Evolutionary conservation across 2,329 filamentous ascomycete genomes (phyloP).

Genomic region (Aspergillus sp.): DNA sequence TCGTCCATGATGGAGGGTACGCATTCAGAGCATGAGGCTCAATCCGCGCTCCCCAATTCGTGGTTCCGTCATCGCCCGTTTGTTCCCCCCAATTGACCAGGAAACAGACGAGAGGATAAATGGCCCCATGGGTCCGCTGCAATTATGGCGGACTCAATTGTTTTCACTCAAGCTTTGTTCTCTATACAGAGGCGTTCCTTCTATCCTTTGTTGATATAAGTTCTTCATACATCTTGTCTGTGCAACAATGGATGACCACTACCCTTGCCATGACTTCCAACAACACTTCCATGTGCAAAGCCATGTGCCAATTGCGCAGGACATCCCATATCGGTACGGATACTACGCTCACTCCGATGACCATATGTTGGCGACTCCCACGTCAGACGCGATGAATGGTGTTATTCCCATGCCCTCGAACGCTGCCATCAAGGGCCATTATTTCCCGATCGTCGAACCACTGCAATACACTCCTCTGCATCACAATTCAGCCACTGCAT

Average conservation of each 20-base stretch:
- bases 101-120: slow-evolving; percentile 6
- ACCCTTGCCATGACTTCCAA: background rate
- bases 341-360: slow-evolving; percentile 3
- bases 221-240: background rate
- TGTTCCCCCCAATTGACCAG: background rate
- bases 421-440: background rate
- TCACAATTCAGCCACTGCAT: background rate
- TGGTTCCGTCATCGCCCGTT: background rate
- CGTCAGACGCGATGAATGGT: background rate
- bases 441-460: background rate
- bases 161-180: slow-evolving; percentile 4
- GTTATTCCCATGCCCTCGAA: background rate
- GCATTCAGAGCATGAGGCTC: slow-evolving; percentile 8
- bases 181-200: background rate
- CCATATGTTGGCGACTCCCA: background rate
- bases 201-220: background rate
- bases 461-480: background rate
- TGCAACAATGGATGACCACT: slow-evolving; percentile 11
- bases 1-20: slow-evolving; percentile 1
- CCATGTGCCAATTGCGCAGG: slow-evolving; percentile 3
- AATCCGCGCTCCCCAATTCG: slow-evolving; percentile 2
- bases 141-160: background rate
- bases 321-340: background rate
- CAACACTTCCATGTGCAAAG: background rate
- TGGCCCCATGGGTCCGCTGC: slow-evolving; percentile 7